Base-by-base conservation (phyloP, 2,329 filamentous ascomycete species). In the Alternaria arbusti region DNA sequence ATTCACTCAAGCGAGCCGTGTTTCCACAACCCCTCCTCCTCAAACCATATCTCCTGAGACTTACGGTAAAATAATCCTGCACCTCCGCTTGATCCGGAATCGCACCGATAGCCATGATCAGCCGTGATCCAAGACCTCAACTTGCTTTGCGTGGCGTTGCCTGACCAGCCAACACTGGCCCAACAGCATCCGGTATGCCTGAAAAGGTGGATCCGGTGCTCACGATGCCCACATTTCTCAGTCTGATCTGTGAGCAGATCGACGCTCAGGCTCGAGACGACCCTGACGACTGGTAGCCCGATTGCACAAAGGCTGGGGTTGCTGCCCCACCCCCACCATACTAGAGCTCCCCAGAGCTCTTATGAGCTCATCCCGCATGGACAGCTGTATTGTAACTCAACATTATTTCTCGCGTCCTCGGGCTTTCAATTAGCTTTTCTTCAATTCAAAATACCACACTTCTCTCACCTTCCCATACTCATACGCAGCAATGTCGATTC, bases 361-460 rank as follows among this genome's bases (percentile, higher is more conserved):
- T 61, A 79, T 79, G 78, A 78, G 74, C 75, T 79, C 76, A 79
- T 78, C 66, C 59, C 72, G 71, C 74, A 74, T 64, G 63, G 30
- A 61, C 63, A 73, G 70, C 69, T 74, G 63, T 73, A 49, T 51
- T 69, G 61, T 63, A 54, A 62, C 75, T 78, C 76, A 79, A 79
- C 76, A 77, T 61, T 70, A 64, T 71, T 67, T 64, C 50, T 54
- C 32, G 55, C 22, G 51, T 57, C 32, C 54, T 57, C 43, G 43
- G 54, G 36, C 25, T 40, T 23, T 59, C 58, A 47, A 40, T 45
- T 36, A 54, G 44, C 28, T 30, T 54, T 26, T 22, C 40, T 36
- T 54, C 45, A 49, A 32, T 45, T 43, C 51, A 25, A 28, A 45
- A 40, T 49, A 43, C 47, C 49, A 28, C 20, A 44, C 22, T 17